Evolutionary conservation across 148 eudicot genomes (phyloP).

Genomic region (Heliamphora exappendiculata): DNA sequence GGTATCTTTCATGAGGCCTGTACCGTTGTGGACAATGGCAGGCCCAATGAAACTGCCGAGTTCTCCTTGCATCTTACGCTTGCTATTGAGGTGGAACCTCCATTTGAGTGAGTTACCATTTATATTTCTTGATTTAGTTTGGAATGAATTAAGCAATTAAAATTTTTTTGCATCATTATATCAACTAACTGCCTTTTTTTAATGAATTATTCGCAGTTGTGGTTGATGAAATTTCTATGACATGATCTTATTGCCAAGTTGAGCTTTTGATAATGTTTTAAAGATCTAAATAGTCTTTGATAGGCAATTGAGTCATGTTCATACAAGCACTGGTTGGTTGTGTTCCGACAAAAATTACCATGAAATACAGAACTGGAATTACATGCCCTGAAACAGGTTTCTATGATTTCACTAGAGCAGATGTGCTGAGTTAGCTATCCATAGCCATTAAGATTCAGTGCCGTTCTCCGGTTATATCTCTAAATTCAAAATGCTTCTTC

Average conservation of each 20-base stretch:
- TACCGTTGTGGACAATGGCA: slow-evolving; percentile 33
- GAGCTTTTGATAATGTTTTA: background rate
- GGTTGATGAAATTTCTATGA: background rate
- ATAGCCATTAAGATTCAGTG: background rate
- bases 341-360: background rate
- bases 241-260: background rate
- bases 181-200: background rate
- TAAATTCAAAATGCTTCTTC: background rate
- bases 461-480: background rate
- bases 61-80: slow-evolving; percentile 79
- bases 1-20: slow-evolving; percentile 81
- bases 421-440: background rate
- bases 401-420: background rate
- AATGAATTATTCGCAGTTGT: background rate
- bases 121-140: background rate
- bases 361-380: background rate
- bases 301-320: background rate
- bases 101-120: slow-evolving; percentile 70
- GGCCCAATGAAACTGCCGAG: slow-evolving; percentile 13
- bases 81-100: slow-evolving; percentile 79
- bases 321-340: background rate
- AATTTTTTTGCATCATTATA: background rate
- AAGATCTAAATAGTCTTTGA: background rate
- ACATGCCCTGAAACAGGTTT: background rate
- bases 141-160: background rate